Base-by-base conservation (phyloP, 2,329 filamentous ascomycete species). In the Talaromyces sp. region DNA sequence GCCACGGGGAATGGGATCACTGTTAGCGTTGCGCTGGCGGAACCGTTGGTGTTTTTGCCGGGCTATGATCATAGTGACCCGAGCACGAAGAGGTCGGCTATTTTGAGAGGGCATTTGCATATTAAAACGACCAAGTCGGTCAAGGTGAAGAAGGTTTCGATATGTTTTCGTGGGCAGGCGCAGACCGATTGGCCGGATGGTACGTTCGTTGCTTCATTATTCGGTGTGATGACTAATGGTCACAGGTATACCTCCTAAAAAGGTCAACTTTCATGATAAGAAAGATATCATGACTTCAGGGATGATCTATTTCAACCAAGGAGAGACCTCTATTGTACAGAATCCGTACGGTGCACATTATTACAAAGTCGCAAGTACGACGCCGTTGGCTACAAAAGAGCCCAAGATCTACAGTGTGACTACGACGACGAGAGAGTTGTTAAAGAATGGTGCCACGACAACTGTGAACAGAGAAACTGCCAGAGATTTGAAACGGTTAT, bases 121-220 rank as follows among this genome's bases (percentile, higher is more conserved):
- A 76, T 99, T 45, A 89, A 89, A 67, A 86, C 98, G 13, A 89
- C 91, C 54, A 98, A 98, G 75, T 91, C 91, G 69, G 88, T 93
- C 56, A 99, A 99, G 79, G 89, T 99, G 70, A 97, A 97, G 81
- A 90, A 92, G 3, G 86, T 99, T 27, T 93, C 91, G 5, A 83
- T 99, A 61, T 94, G 91, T 72, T 91, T 99, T 70, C 86, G 89
- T 47, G 95, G 94, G 34, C 90, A 88, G 74, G 92, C 93, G 2
- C 87, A 90, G 69, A 98, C 95, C 1, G 93, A 97, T 74, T 99
- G 95, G 95, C 94, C 95, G 17, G 95, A 98, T 81, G 92, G 88
- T 86, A 74, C 65, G 69, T 22, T 36, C n/a, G 4, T 6, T 19
- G 3, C 15, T 15, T n/a, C 3, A 13, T 59, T 11, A 27, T 49